Percentiles rank a stretch among this genome's conserved stretches.
These are phyloP conservation scores for Fusarium irregulare DNA, from an alignment of 2,329 filamentous ascomycete genomes.

Conservation along the genomic window DNA sequence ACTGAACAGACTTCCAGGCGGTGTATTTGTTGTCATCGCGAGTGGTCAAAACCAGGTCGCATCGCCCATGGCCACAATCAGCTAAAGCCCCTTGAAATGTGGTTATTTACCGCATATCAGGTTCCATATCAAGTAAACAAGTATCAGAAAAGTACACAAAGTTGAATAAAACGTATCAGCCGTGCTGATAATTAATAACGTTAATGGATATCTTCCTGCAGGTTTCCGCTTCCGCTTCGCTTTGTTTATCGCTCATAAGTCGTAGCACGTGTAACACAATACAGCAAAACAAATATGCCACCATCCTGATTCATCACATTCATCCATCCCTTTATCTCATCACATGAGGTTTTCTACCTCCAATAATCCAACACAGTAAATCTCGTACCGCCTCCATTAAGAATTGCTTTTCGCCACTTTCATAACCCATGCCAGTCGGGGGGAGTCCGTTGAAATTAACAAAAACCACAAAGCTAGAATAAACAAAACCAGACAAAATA, in stretches of 20 bases:
- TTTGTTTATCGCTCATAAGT: conserved; percentile 48
- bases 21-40: conserved; percentile 25
- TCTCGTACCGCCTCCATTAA: conserved; percentile 27
- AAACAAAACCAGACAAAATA: not conserved
- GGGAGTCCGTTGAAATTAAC: conserved; percentile 12
- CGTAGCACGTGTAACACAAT: conserved; percentile 44
- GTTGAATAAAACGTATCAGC: conserved; percentile 7
- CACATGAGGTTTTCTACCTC: conserved; percentile 29
- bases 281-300: conserved; percentile 24
- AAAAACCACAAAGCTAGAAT: not conserved
- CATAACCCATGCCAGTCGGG: conserved; percentile 26
- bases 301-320: conserved; percentile 31
- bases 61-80: conserved; percentile 2
- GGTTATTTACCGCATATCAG: not conserved
- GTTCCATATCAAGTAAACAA: not conserved
- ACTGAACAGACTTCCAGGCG: not conserved
- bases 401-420: conserved; percentile 32
- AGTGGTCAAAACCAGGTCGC: conserved; percentile 30
- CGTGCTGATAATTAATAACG: conserved; percentile 26
- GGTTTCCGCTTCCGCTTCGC: conserved; percentile 32
- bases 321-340: conserved; percentile 5
- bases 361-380: conserved; percentile 17
- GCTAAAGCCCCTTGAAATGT: not conserved
- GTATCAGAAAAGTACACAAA: not conserved
- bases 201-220: conserved; percentile 46